A percentile compares a stretch with the other conserved stretches of the same genome.
Conservation (phyloP, 345 rosid species). For the Orychophragmus violaceus region DNA sequence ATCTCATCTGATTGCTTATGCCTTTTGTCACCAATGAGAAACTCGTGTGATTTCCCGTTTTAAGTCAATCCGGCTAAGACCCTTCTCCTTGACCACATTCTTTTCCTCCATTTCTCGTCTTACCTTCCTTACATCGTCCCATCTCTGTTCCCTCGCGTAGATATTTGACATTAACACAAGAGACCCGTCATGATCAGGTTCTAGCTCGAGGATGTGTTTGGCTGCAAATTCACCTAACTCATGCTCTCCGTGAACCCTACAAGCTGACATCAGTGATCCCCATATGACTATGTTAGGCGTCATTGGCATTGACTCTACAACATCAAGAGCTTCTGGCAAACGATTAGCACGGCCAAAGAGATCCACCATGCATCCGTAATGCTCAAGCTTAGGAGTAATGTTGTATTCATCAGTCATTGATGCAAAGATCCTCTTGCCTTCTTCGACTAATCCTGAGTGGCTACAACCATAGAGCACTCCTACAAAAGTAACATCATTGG, state of each 20-base stretch:
- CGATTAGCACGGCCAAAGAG: conserved; percentile 48
- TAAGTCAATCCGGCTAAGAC: conserved; percentile 53
- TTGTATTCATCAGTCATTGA: conserved; percentile 44
- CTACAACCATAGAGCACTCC: conserved; percentile 54
- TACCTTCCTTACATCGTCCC: conserved; percentile 52
- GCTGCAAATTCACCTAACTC: conserved; percentile 60
- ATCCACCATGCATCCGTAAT: conserved; percentile 63
- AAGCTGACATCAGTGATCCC: conserved; percentile 63
- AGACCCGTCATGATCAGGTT: conserved; percentile 59
- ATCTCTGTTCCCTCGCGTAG: conserved; percentile 53
- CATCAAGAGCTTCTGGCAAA: conserved; percentile 42
- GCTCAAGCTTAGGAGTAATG: conserved; percentile 46
- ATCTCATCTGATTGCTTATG: conserved; percentile 38
- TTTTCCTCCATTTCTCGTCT: conserved; percentile 44
- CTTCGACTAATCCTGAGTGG: conserved; percentile 59
- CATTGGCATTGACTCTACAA: conserved; percentile 46
- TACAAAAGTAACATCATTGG: conserved; percentile 43
- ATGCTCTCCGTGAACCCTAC: conserved; percentile 40
- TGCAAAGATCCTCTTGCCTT: conserved; percentile 43
- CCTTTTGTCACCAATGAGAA: conserved; percentile 43
- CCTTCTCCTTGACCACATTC: conserved; percentile 49
- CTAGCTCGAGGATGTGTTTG: conserved; percentile 44
- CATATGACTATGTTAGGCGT: conserved; percentile 51
- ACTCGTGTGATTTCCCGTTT: conserved; percentile 47
- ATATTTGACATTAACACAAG: conserved; percentile 61